Conservation (phyloP, 2,329 filamentous ascomycete genomes). For the Pleoardoris graminearum region DNA sequence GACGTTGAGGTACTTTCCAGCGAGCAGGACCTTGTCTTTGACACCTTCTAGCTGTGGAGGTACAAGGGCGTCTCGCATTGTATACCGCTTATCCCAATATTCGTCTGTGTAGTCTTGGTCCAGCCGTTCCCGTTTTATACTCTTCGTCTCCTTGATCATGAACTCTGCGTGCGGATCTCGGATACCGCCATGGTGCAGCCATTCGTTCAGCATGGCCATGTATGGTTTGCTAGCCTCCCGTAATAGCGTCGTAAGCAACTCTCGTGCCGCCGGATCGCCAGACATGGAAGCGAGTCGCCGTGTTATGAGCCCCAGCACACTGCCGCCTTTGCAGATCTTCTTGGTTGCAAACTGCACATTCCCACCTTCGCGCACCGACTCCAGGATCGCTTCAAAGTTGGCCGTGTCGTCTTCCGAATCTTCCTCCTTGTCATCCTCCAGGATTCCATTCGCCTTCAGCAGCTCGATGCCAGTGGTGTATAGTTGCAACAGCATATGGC, state of each 20-base stretch:
- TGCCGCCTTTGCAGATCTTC: conserved; percentile 95
- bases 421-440: conserved; percentile 74
- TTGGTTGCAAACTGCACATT: conserved; percentile 82
- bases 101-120: conserved; percentile 98
- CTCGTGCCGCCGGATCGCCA: conserved; percentile 85
- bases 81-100: conserved; percentile 98
- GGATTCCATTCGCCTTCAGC: conserved; percentile 80
- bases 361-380: conserved; percentile 83
- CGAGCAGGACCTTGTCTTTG: conserved; percentile 91
- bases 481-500: conserved; percentile 87
- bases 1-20: conserved; percentile 97
- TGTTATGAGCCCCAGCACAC: conserved; percentile 86
- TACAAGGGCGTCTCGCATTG: conserved; percentile 85
- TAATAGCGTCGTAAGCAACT: conserved; percentile 78
- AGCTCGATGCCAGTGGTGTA: conserved; percentile 80
- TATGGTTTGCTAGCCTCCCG: conserved; percentile 91
- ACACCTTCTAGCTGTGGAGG: conserved; percentile 89
- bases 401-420: conserved; percentile 74
- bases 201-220: conserved; percentile 98
- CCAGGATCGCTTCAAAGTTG: conserved; percentile 90
- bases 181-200: conserved; percentile 95
- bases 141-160: conserved; percentile 92
- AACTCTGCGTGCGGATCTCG: conserved; percentile 94
- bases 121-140: conserved; percentile 84
- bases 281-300: conserved; percentile 85